Evolutionary conservation across 2,329 filamentous ascomycete species (phyloP).

Genomic region (Scytalidium lignicola): DNA sequence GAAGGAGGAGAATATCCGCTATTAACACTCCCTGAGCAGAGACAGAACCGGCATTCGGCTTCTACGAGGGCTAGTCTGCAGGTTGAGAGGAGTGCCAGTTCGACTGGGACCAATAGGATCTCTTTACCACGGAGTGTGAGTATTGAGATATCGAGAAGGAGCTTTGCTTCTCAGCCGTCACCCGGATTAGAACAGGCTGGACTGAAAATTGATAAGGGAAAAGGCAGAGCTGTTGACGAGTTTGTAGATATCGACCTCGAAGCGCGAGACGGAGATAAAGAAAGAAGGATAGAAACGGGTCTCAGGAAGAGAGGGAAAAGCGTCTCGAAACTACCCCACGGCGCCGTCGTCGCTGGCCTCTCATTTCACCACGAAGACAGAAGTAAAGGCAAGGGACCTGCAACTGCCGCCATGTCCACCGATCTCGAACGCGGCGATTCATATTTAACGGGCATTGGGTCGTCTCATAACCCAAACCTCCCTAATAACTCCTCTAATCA

Average conservation of each 20-base stretch:
- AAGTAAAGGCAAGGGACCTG: constrained; percentile 12
- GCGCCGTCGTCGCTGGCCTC: constrained; percentile 13
- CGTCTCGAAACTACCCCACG: constrained; percentile 4
- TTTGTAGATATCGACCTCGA: constrained; percentile 2
- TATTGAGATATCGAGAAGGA: constrained; percentile 25
- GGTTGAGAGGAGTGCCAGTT: constrained; percentile 39
- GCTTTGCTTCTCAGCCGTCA: constrained; percentile 17
- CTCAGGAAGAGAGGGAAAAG: constrained; percentile 15
- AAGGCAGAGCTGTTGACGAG: constrained; percentile 20
- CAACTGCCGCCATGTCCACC: constrained; percentile 18
- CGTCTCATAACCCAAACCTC: constrained; percentile 11
- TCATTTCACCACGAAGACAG: constrained; percentile 14
- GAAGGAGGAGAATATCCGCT: constrained; percentile 39
- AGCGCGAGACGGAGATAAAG: constrained; percentile 2
- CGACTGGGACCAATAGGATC: constrained; percentile 20
- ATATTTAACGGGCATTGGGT: constrained; percentile 15
- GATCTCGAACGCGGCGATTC: constrained; percentile 25
- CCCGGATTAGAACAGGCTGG: neutral
- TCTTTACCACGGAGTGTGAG: constrained; percentile 27
- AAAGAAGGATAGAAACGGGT: constrained; percentile 5
- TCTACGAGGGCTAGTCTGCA: constrained; percentile 36
- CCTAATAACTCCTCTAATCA: constrained; percentile 19
- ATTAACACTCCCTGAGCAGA: constrained; percentile 51
- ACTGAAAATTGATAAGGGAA: constrained; percentile 21
- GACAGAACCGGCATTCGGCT: constrained; percentile 45